Evolutionary conservation across 2,329 filamentous ascomycete genomes (phyloP), one percentile per base, ranked within the genome.

Genomic region (Talaromyces marneffei): DNA sequence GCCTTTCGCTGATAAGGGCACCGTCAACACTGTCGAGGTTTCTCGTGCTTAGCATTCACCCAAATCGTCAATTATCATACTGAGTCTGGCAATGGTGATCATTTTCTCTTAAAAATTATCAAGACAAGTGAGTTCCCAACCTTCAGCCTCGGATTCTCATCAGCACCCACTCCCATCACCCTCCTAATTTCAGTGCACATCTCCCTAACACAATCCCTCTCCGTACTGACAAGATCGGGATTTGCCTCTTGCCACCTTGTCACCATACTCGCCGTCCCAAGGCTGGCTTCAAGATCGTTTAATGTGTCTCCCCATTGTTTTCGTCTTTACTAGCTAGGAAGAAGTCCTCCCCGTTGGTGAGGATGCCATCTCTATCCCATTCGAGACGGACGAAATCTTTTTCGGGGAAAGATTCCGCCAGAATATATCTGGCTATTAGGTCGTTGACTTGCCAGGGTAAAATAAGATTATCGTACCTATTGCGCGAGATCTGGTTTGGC

Each of bases 401-500:
- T 65, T 75, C 52, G 2, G 78, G 72, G 63, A 85, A 81, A 1
- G 66, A 75, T 0, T 60, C 10, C 0, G 75, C 70, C 0, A 72
- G 66, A 33, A 4, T 50, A n/a, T 12, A 16, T 6, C 20, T 25
- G 3, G 25, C n/a, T 7, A 16, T 27, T 9, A 7, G 1, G 14
- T 20, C 2, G 10, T 23, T 6, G 2, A 33, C 48, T 35, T 52
- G 48, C 48, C 48, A 52, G 2, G 48, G 84, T 16, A 85, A 69
- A 4, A 65, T 62, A 2, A 85, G 71, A 12, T 74, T 67, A 0
- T 64, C 59, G 65, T 84, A 85, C 14, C 75, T 64, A 9, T 72
- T 66, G 0, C 73, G 71, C 0, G 71, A 71, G 1, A 83, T 57
- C 4, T 65, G 48, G 64, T 82, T 85, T 0, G 81, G 79, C 0